phyloP scores from a whole-genome alignment of 805 yeast species.

The Hanseniaspora occidentalis region DNA sequence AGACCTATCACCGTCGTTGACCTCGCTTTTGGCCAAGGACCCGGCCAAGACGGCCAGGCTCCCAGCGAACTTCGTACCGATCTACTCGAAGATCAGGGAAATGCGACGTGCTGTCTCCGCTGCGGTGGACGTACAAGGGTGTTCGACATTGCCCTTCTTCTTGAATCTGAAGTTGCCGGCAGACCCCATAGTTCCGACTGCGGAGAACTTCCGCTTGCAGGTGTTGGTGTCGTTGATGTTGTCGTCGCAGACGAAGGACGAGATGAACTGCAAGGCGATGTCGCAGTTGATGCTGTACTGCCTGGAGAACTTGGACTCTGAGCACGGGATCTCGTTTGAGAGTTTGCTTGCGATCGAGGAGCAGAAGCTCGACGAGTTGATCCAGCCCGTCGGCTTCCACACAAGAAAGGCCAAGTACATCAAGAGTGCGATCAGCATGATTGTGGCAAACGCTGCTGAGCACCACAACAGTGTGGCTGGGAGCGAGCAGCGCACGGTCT shows the following conservation, averaged over 20 bases:
- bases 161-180: background rate
- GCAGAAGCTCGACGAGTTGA: conserved; percentile 45
- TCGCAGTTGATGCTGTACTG: conserved; percentile 39
- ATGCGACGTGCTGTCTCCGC: conserved; percentile 61
- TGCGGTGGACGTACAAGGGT: conserved; percentile 85
- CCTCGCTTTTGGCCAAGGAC: background rate
- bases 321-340: conserved; percentile 46
- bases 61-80: conserved; percentile 39
- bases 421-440: conserved; percentile 46
- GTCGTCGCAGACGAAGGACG: conserved; percentile 88
- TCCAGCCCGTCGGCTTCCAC: conserved; percentile 82
- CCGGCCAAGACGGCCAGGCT: conserved; percentile 2
- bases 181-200: conserved; percentile 14
- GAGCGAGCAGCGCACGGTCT: conserved; percentile 13
- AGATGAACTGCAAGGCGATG: conserved; percentile 68
- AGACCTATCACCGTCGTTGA: background rate
- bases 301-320: conserved; percentile 24
- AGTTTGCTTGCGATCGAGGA: conserved; percentile 40
- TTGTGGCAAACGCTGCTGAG: conserved; percentile 18
- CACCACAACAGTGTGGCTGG: background rate
- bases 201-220: conserved; percentile 48
- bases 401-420: conserved; percentile 63
- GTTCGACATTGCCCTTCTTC: conserved; percentile 42
- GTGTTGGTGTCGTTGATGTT: conserved; percentile 71
- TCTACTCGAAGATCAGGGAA: conserved; percentile 45